Evolutionary conservation across 495 filamentous ascomycete species (phyloP).

Genomic region (Tricharina praecox): DNA sequence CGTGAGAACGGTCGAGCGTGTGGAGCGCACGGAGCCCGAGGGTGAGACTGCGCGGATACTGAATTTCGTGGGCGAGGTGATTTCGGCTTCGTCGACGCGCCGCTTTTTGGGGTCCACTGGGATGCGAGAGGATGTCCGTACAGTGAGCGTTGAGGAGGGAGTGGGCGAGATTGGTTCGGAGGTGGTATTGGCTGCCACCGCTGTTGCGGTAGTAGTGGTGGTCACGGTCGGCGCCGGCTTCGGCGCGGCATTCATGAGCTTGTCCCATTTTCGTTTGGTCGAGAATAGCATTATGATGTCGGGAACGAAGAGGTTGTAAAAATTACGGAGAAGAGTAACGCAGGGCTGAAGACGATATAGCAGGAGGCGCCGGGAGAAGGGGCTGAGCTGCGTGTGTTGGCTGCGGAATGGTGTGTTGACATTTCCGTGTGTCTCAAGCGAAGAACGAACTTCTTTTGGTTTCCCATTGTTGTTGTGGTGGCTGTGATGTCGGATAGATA

Average conservation of each 20-base stretch:
- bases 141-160: constrained; percentile 6
- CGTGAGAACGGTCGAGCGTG: constrained; percentile 17
- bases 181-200: neutral
- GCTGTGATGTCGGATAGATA: neutral
- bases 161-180: neutral
- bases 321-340: no score
- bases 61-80: constrained; percentile 11
- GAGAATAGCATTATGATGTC: constrained; percentile 23
- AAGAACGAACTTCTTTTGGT: no score
- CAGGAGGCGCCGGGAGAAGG: no score
- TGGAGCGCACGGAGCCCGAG: constrained; percentile 13
- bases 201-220: neutral
- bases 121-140: no score
- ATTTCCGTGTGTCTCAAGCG: no score
- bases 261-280: constrained; percentile 27
- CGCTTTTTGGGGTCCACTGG: constrained; percentile 18
- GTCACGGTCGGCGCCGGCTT: neutral
- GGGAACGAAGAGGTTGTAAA: no score
- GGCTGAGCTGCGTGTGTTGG: no score
- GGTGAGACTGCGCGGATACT: constrained; percentile 24
- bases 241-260: constrained; percentile 20
- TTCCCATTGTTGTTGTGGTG: neutral
- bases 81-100: constrained; percentile 16
- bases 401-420: no score
- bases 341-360: no score